Evolutionary conservation across 768 basidiomycete species (phyloP).

Genomic region (Amanita phalloides): DNA sequence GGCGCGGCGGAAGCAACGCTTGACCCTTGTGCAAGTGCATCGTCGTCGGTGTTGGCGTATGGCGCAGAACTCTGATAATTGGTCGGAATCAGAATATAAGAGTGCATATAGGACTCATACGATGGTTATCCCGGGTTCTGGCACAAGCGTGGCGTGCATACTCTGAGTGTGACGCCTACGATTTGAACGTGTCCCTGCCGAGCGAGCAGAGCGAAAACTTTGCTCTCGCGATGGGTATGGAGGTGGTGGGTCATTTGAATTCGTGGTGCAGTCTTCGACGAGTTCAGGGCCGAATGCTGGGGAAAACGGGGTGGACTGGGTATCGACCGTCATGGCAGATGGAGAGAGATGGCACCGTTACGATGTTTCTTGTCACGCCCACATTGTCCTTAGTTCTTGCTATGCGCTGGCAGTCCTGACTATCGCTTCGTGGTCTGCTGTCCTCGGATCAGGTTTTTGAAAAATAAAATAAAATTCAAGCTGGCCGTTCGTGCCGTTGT

Average conservation of each 20-base stretch:
- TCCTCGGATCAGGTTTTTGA: too few relatives aligned
- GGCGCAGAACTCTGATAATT: background rate
- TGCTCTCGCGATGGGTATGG: conserved; percentile 6
- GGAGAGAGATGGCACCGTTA: background rate
- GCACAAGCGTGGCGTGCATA: background rate
- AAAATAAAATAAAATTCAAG: too few relatives aligned
- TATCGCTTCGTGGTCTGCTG: too few relatives aligned
- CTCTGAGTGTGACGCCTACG: background rate
- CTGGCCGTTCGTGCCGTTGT: too few relatives aligned
- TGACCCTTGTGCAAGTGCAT: conserved; percentile 8
- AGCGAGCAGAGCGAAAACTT: background rate
- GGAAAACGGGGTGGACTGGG: background rate
- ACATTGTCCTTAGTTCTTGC: background rate
- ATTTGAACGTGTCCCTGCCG: background rate
- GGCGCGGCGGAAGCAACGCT: conserved; percentile 48
- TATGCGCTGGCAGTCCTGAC: background rate
- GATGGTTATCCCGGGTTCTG: background rate
- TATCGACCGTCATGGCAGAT: background rate
- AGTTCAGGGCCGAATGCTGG: background rate
- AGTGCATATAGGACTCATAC: too few relatives aligned
- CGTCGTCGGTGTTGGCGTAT: background rate
- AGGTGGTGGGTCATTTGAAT: conserved; percentile 3
- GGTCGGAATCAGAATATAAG: background rate
- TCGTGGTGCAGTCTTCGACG: background rate
- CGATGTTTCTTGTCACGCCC: background rate